phyloP scores from a whole-genome alignment of 495 filamentous ascomycete species.

The Cladorrhinum samala region DNA sequence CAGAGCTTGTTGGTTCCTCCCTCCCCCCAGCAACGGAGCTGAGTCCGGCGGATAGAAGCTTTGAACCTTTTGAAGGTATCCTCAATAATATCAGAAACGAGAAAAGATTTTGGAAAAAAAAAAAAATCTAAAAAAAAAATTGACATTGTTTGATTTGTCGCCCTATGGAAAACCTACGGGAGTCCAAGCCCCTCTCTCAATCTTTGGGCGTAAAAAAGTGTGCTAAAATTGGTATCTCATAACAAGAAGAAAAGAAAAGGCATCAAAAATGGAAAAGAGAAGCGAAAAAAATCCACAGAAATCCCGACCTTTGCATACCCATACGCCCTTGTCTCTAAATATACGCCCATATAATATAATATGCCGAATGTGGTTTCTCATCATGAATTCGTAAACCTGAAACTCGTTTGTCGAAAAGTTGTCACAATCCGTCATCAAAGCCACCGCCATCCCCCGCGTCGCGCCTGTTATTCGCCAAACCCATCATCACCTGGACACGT shows the following conservation, averaged over 20 bases:
- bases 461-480: not conserved
- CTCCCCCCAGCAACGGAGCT: too few relatives aligned
- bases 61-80: too few relatives aligned
- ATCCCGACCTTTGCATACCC: not conserved
- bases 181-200: too few relatives aligned
- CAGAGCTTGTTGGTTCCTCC: too few relatives aligned
- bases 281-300: not conserved
- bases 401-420: not conserved
- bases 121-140: not conserved
- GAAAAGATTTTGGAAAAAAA: too few relatives aligned
- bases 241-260: not conserved
- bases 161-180: too few relatives aligned
- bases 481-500: slow-evolving; percentile 44
- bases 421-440: not conserved
- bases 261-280: too few relatives aligned
- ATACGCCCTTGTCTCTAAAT: not conserved
- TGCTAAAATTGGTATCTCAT: slow-evolving; percentile 10
- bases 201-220: too few relatives aligned
- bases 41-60: too few relatives aligned
- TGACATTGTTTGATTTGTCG: not conserved
- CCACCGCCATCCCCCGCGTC: not conserved
- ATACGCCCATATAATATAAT: not conserved
- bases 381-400: not conserved
- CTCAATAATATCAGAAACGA: too few relatives aligned
- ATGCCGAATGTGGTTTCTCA: not conserved